These are phyloP conservation scores for Phaeolepiota aurea DNA, from an alignment of 768 basidiomycete genomes.

Conservation along the genomic window DNA sequence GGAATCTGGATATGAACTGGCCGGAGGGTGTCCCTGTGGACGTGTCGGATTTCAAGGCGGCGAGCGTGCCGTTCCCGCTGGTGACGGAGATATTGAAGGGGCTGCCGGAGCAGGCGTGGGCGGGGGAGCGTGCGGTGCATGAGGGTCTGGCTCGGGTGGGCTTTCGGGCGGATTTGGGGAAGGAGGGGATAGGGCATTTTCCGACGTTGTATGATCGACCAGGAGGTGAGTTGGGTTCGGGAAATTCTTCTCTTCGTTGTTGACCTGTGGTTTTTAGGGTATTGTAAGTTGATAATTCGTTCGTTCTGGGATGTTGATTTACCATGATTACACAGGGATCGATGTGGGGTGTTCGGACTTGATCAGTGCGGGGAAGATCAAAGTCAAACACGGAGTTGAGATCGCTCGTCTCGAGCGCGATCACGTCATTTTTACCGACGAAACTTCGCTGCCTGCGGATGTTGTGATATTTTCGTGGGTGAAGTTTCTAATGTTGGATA, in stretches of 20 bases:
- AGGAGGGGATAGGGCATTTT: slow-evolving; percentile 20
- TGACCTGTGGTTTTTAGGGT: slow-evolving; percentile 5
- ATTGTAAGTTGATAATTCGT: slow-evolving; percentile 5
- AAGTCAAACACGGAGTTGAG: slow-evolving; percentile 45
- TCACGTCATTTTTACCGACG: slow-evolving; percentile 28
- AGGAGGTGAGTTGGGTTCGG: slow-evolving; percentile 17
- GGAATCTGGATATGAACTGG: slow-evolving; percentile 8
- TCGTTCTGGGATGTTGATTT: neutral
- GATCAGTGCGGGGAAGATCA: slow-evolving; percentile 46
- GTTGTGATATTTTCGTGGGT: slow-evolving; percentile 36
- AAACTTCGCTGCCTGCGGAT: slow-evolving; percentile 29
- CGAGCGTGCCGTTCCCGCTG: slow-evolving; percentile 15
- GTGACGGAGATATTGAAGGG: slow-evolving; percentile 12
- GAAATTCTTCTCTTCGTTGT: neutral
- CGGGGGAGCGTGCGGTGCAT: slow-evolving; percentile 22
- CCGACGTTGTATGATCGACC: slow-evolving; percentile 18
- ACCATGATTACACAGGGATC: slow-evolving; percentile 14
- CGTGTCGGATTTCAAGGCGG: slow-evolving; percentile 15
- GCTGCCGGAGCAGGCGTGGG: slow-evolving; percentile 13
- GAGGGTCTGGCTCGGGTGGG: slow-evolving; percentile 26
- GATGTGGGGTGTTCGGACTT: slow-evolving; percentile 44
- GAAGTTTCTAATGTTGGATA: no score
- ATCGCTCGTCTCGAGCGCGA: slow-evolving; percentile 24
- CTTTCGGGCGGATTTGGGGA: slow-evolving; percentile 24
- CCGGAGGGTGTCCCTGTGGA: slow-evolving; percentile 13